A percentile compares a stretch with the other conserved stretches of the same genome.
These are phyloP conservation scores for Discostella stelligeroides DNA, from an alignment of 108 stramenopile genomes.

Conservation along the genomic window DNA sequence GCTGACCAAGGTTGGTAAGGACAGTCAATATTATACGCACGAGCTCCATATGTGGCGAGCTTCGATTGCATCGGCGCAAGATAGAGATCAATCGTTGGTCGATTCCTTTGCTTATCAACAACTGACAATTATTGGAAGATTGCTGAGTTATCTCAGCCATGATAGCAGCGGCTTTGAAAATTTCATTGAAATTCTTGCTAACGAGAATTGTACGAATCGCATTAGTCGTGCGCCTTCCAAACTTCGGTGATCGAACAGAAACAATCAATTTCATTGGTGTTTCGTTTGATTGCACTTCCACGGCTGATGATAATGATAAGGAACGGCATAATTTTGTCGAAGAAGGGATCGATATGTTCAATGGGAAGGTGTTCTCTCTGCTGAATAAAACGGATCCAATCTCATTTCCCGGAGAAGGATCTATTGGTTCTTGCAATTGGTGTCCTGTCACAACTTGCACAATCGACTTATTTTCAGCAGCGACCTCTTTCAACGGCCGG, in stretches of 20 bases:
- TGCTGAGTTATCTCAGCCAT: constrained; percentile 75
- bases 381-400: too few species aligned
- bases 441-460: background rate
- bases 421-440: background rate
- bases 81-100: constrained; percentile 68
- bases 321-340: too few species aligned
- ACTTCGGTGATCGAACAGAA: background rate
- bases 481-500: constrained; percentile 17
- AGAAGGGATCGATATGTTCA: too few species aligned
- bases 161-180: constrained; percentile 69
- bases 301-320: too few species aligned
- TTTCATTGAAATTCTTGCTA: constrained; percentile 65
- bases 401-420: too few species aligned
- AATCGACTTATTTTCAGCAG: background rate
- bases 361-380: too few species aligned
- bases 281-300: too few species aligned
- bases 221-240: constrained; percentile 23
- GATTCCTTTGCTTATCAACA: constrained; percentile 67
- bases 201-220: constrained; percentile 64
- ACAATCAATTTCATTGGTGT: too few species aligned
- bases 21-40: constrained; percentile 67
- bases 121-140: constrained; percentile 68
- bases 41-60: constrained; percentile 88
- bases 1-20: constrained; percentile 73
- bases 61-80: constrained; percentile 86